phyloP scores from a whole-genome alignment of 805 yeast genomes.

The Suhomyces prunicola region DNA sequence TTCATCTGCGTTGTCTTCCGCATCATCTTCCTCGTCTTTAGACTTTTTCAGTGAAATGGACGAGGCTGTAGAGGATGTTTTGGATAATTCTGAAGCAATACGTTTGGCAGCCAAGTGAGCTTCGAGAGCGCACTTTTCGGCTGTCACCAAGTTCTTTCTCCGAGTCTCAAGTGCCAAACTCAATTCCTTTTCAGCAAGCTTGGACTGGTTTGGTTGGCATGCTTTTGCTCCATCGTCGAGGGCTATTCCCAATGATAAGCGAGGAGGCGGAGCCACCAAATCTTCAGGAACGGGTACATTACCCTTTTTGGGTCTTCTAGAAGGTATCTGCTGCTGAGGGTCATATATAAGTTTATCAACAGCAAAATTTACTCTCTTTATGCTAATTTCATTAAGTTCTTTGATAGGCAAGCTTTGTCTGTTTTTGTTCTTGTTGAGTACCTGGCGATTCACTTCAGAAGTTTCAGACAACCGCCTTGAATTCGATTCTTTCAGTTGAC shows the following conservation, averaged over 20 bases:
- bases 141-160: conserved; percentile 50
- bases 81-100: conserved; percentile 60
- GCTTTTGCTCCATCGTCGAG: conserved; percentile 27
- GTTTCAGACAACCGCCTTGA: neutral
- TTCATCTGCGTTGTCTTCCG: conserved; percentile 11
- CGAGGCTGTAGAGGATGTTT: neutral
- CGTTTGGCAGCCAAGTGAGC: conserved; percentile 71
- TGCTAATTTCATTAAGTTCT: conserved; percentile 29
- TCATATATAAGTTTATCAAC: conserved; percentile 68
- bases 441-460: conserved; percentile 13
- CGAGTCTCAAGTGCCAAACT: conserved; percentile 59
- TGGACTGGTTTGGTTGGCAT: conserved; percentile 15
- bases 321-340: conserved; percentile 58
- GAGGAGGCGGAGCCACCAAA: conserved; percentile 56
- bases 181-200: conserved; percentile 46
- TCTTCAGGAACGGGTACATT: conserved; percentile 62
- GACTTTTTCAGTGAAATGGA: conserved; percentile 2
- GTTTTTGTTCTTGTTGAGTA: conserved; percentile 45
- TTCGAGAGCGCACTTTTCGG: conserved; percentile 70
- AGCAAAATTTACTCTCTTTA: conserved; percentile 77
- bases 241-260: conserved; percentile 67
- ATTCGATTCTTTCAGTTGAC: neutral
- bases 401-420: conserved; percentile 32
- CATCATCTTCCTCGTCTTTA: conserved; percentile 19
- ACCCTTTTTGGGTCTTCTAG: conserved; percentile 52